Conservation (phyloP, 2,329 filamentous ascomycete species). For the Fusarium sp. region DNA sequence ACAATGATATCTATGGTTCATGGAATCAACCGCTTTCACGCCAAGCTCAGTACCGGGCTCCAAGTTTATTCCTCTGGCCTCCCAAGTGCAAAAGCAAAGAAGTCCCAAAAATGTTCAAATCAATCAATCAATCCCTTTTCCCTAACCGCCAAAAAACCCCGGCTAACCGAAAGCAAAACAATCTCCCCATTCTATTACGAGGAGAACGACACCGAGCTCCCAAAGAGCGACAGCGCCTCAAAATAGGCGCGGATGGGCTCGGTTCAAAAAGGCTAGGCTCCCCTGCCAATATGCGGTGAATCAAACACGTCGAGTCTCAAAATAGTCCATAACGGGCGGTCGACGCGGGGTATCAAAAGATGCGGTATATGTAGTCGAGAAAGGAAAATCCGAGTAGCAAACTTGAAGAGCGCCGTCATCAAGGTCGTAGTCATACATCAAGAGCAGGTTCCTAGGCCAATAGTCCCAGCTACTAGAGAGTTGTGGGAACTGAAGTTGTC, state of each 20-base stretch:
- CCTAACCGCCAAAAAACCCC: conserved; percentile 35
- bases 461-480: conserved; percentile 4
- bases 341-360: conserved; percentile 45
- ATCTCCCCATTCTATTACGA: conserved; percentile 22
- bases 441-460: conserved; percentile 18
- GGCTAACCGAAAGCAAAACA: conserved; percentile 36
- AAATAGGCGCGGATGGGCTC: conserved; percentile 27
- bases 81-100: conserved; percentile 37
- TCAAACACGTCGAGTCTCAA: conserved; percentile 34
- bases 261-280: conserved; percentile 26
- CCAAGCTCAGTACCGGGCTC: conserved; percentile 31
- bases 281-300: conserved; percentile 36
- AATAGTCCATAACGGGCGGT: conserved; percentile 38
- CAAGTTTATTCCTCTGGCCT: conserved; percentile 20
- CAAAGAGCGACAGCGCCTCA: conserved; percentile 32
- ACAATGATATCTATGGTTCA: conserved; percentile 35
- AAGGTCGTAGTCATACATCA: conserved; percentile 42
- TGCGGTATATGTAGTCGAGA: conserved; percentile 45
- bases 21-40: conserved; percentile 31
- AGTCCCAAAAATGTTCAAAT: conserved; percentile 40
- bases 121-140: conserved; percentile 42
- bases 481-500: conserved; percentile 1
- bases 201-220: conserved; percentile 28
- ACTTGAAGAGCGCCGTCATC: conserved; percentile 38
- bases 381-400: conserved; percentile 41